Base-by-base conservation (phyloP, 2,329 filamentous ascomycete genomes). In the Fusarium sororula region DNA sequence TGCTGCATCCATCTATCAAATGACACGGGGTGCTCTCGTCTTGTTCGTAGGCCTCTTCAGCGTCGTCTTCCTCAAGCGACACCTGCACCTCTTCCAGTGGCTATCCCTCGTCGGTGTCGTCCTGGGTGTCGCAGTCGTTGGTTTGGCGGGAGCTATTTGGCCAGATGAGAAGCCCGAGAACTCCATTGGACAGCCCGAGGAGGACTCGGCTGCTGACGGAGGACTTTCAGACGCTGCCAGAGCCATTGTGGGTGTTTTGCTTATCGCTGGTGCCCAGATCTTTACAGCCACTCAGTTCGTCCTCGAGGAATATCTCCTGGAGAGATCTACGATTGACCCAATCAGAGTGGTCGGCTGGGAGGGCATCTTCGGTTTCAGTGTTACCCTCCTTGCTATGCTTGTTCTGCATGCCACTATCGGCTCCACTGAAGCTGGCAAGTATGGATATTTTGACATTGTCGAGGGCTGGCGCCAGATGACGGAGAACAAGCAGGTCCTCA, bases 281-380 rank as follows among this genome's bases (percentile, higher is more conserved):
- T 98, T 99, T 81, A 98, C 96, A 0, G 96, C 96, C 2, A 94
- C 94, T 3, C 96, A 99, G 82, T 99, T 98, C 79, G 96, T 98
- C 30, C 85, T 97, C 7, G 96, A 99, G 82, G 96, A 99, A 85
- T 96, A 92, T 86, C 94, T 99, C 74, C 89, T 99, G 6, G 88
- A 90, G 80, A 84, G 87, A 66, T 90, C 87, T 2, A 78, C 84
- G 28, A 88, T 91, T 54, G 93, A 96, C 78, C 96, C 96, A 3
- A 90, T 99, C 73, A 92, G 91, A 78, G 94, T 98, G 26, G 96
- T 99, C 37, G 96, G 95, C 38, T 99, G 95, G 95, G 96, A 99
- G 83, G 96, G 96, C 26, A 77, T 97, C 7, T 99, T 98, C 81
- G 96, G 96, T 2, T 95, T 98, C 79, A 75, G 85, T 10, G 90